Evolutionary conservation across 2,329 filamentous ascomycete genomes (phyloP), one percentile per base, ranked within the genome.

Genomic region (Whalleya microplaca): DNA sequence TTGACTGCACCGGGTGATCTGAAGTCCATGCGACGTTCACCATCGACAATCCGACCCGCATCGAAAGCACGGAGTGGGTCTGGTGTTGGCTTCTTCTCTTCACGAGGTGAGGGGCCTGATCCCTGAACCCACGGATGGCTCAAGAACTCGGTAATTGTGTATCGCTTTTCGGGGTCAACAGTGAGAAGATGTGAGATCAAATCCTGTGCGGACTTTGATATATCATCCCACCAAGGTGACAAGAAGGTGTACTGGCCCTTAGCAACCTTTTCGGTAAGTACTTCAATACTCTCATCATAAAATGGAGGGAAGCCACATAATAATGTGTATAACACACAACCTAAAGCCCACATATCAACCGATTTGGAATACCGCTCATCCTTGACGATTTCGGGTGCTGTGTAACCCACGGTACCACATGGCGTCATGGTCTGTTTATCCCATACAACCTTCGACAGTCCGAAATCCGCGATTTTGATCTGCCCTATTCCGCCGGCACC

Each of bases 201-300:
- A 68, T 99, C 94, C 73, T 98, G 92, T 0, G 95, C 95, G 2
- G 91, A 88, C 72, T 95, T 92, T 58, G 94, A 97, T 59, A 99
- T 98, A 56, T 97, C 93, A 66, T 99, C 95, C 95, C 95, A 99
- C 95, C 95, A 99, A 0, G 95, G 95, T 2, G 94, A 98, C 43
- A 99, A 78, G 79, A 99, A 99, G 0, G 95, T 98, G 73, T 95
- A 99, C 76, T 98, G 92, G 47, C 95, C 95, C 69, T 91, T 89
- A 27, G 95, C 95, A 18, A 99, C 95, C 80, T 99, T 99, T 72
- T 99, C 94, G 1, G 95, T 98, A 58, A 99, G 84, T 0, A 96
- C 89, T 70, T 96, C 92, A 65, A 99, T 98, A 69, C 92, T 96
- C 77, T 99, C 95, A 66, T 99, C 95, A 74, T 99, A 96, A 76